Evolutionary conservation across 805 yeast species (phyloP).

Genomic region (Starmerella bacillaris): DNA sequence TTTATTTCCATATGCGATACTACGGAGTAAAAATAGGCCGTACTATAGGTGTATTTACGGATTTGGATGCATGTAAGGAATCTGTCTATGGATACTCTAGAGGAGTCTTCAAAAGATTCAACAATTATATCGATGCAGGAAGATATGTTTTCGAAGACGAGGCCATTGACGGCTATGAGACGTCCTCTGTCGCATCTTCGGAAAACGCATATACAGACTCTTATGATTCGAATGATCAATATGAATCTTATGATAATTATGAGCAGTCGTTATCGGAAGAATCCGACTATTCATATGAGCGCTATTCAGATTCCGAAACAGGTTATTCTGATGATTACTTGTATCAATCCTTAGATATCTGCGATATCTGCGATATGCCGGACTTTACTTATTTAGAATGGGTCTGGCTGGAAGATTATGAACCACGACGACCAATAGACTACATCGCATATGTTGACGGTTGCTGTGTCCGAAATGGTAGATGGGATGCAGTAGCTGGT

Average conservation of each 20-base stretch:
- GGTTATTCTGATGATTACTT: not conserved
- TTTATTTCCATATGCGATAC: too few species aligned
- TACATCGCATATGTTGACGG: constrained; percentile 55
- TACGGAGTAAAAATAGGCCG: constrained; percentile 44
- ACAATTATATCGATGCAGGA: not conserved
- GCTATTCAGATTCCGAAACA: too few species aligned
- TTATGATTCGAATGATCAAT: too few species aligned
- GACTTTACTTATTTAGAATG: not conserved
- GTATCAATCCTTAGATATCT: not conserved
- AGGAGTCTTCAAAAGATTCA: constrained; percentile 31
- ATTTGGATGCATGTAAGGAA: constrained; percentile 34
- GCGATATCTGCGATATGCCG: not conserved
- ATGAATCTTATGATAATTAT: too few species aligned
- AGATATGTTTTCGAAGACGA: not conserved
- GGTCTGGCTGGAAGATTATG: not conserved
- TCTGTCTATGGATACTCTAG: constrained; percentile 40
- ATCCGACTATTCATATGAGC: too few species aligned
- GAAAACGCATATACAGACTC: too few species aligned
- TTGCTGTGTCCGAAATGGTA: constrained; percentile 47
- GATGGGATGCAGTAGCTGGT: constrained; percentile 33
- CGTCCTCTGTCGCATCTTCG: too few species aligned
- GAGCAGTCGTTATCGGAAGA: too few species aligned
- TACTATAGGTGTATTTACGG: constrained; percentile 36
- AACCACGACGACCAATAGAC: not conserved
- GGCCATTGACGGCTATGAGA: too few species aligned